Conservation (phyloP, 164 flowering plant species). For the Kalanchoe fedtschenkoi region DNA sequence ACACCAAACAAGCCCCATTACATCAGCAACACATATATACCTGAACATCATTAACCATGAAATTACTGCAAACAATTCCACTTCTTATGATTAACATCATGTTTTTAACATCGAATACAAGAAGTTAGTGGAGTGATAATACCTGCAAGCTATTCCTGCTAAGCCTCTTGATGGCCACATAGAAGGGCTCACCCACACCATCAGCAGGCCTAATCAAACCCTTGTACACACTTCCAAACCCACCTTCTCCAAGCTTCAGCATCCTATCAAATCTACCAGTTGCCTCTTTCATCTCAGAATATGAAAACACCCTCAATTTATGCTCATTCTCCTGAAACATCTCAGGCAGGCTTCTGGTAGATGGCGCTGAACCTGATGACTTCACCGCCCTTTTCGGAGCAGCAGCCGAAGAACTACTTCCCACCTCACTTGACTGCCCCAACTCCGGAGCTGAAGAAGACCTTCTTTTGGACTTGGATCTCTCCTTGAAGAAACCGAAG, state of each 20-base stretch:
- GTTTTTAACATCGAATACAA: too few species aligned
- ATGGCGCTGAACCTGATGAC: conserved; percentile 30
- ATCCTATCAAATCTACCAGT: conserved; percentile 43
- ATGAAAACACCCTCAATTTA: conserved; percentile 39
- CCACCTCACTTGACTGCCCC: not conserved
- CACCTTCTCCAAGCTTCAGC: conserved; percentile 62
- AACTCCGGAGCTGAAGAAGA: conserved; percentile 4
- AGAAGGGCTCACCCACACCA: conserved; percentile 25
- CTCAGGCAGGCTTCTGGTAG: conserved; percentile 33
- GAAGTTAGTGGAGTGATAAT: not conserved
- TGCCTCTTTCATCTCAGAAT: conserved; percentile 40
- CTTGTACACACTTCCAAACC: conserved; percentile 56
- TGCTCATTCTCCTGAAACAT: conserved; percentile 50
- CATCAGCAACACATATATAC: too few species aligned
- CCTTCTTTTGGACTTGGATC: not conserved
- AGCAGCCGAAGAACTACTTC: not conserved
- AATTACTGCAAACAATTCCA: too few species aligned
- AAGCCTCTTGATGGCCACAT: conserved; percentile 58
- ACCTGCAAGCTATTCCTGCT: conserved; percentile 48
- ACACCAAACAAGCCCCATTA: not conserved
- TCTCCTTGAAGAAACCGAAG: conserved; percentile 3
- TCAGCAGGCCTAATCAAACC: conserved; percentile 28
- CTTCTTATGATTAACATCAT: too few species aligned
- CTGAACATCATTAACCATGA: too few species aligned
- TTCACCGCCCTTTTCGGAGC: conserved; percentile 6